Base-by-base conservation (phyloP, 495 filamentous ascomycete genomes). In the Penicillium fimorum region DNA sequence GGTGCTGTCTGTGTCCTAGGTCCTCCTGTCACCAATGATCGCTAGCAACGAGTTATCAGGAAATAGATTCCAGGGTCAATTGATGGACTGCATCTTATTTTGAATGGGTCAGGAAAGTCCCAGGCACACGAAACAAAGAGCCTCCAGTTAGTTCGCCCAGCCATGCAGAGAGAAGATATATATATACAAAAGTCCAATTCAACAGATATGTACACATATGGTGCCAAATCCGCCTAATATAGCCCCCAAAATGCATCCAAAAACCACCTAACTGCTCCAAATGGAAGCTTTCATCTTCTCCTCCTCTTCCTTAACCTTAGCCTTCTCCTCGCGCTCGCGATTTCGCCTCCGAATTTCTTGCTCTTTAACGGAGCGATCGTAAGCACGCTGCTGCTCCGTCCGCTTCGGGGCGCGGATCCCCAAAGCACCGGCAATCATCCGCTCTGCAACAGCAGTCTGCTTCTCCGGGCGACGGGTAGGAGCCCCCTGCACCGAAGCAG, bases 351-450 rank as follows among this genome's bases (percentile, higher is more conserved):
- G 91, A 54, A 83, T 83, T 79, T 96, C 92, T 75, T 91, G 90
- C 73, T 95, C 90, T 67, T 87, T 87, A 47, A 92, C 73, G 11
- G 90, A 86, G 50, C 79, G 79, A 65, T 98, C 94, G 69, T 96
- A 98, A 58, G 88, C 88, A 55, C 79, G 77, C 78, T 96, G 87
- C 74, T 97, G 93, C 65, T 96, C 91, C 11, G 89, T 97, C 66
- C 81, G 79, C 76, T 83, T 88, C 29, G 89, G 90, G 33, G 89
- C 83, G 56, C 84, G 82, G 40, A 97, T 83, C 5, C 94, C 94
- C 62, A 98, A 75, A 6, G 88, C 94, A 22, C 84, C 89, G 0
- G 92, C 91, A 66, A 98, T 97, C 85, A 98, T 78, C 59, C 94
- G 79, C 53, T 88, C 82, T 25, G 94, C 94, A 42, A 93, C 90